Conservation (phyloP, 768 basidiomycete species). For the Collybiopsis confluens region DNA sequence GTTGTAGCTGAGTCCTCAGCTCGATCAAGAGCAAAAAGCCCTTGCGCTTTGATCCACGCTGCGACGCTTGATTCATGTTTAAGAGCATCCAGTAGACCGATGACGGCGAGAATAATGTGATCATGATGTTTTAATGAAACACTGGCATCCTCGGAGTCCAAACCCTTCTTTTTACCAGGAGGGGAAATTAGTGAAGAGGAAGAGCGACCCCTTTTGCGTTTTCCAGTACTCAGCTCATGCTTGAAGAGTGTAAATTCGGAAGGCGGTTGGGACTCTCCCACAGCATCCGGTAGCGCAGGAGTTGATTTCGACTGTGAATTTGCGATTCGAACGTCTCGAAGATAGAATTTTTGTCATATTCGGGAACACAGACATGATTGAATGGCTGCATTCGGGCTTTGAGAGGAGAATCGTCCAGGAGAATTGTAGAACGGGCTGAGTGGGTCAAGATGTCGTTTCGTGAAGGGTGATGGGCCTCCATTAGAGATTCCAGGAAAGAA, state of each 20-base stretch:
- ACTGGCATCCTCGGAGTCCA: background rate
- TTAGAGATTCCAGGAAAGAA: background rate
- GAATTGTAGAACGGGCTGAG: conserved; percentile 9
- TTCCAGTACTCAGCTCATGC: background rate
- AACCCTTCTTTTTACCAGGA: background rate
- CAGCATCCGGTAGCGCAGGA: background rate
- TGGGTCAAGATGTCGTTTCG: background rate
- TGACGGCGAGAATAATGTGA: conserved; percentile 39
- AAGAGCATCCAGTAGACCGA: conserved; percentile 44
- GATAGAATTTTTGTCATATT: conserved; percentile 35
- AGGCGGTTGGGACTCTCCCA: background rate
- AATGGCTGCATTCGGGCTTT: conserved; percentile 42
- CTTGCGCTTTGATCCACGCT: conserved; percentile 41
- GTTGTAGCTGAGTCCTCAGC: background rate
- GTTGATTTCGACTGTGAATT: background rate
- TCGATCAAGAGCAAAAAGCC: conserved; percentile 19
- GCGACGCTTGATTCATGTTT: conserved; percentile 44
- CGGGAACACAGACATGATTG: conserved; percentile 56
- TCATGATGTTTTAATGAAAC: conserved; percentile 20
- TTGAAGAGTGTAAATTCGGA: background rate
- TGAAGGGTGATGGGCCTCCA: background rate
- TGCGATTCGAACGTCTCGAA: conserved; percentile 8
- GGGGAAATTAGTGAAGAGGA: background rate
- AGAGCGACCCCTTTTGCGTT: conserved; percentile 2
- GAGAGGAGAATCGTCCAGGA: conserved; percentile 22